These are phyloP conservation scores for Hsuehochloa calcarea DNA, from an alignment of 176 grass and related monocot genomes.

Conservation along the genomic window DNA sequence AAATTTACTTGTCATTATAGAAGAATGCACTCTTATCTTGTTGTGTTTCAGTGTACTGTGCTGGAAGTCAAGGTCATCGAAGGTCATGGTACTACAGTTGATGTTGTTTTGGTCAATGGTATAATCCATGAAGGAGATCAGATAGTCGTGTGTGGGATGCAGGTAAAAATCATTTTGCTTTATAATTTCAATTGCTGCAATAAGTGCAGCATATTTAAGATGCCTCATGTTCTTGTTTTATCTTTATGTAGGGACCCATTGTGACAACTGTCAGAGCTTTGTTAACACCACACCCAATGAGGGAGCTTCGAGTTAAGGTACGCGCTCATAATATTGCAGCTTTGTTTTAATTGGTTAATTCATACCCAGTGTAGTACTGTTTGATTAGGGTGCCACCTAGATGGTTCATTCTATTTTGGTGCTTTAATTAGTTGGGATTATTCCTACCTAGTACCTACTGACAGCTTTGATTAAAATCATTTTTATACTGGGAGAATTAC, in stretches of 20 bases:
- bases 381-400: neutral
- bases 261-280: constrained; percentile 81
- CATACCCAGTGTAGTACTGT: neutral
- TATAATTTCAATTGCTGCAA: neutral
- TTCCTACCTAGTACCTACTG: neutral
- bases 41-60: constrained; percentile 80
- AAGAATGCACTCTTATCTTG: constrained; percentile 8
- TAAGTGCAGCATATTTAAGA: constrained; percentile 3
- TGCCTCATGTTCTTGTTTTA: neutral
- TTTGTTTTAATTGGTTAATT: constrained; percentile 23
- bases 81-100: constrained; percentile 90
- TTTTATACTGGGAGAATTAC: constrained; percentile 18
- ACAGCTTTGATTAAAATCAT: neutral
- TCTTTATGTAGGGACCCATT: constrained; percentile 67
- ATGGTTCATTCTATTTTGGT: neutral
- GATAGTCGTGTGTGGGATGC: constrained; percentile 93
- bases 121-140: constrained; percentile 87
- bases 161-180: constrained; percentile 42
- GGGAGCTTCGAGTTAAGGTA: constrained; percentile 92
- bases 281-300: constrained; percentile 92
- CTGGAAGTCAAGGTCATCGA: constrained; percentile 92
- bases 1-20: neutral
- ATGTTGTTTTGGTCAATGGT: constrained; percentile 92
- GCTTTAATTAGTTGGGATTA: neutral
- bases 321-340: constrained; percentile 22